Conservation (phyloP, 2,329 filamentous ascomycete species). For the Scedosporium minutisporum region DNA sequence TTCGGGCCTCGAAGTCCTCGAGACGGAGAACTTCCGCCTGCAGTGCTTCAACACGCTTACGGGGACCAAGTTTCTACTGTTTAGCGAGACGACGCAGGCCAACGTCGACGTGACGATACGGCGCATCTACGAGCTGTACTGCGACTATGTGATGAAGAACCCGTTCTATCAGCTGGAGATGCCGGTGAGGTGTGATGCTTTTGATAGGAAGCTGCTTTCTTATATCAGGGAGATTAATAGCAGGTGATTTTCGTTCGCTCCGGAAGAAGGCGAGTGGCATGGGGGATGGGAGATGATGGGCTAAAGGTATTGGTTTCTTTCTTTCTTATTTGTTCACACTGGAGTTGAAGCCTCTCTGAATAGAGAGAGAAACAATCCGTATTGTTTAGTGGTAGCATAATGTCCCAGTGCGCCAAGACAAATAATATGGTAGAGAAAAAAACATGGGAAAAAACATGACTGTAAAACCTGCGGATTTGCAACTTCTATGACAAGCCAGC, state of each 20-base stretch:
- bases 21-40: constrained; percentile 87
- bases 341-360: no score
- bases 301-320: background rate
- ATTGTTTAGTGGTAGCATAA: background rate
- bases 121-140: constrained; percentile 87
- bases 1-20: constrained; percentile 82
- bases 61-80: constrained; percentile 89
- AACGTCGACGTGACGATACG: constrained; percentile 78
- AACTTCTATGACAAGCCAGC: background rate
- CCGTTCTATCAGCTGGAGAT: constrained; percentile 98
- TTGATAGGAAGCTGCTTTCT: constrained; percentile 74
- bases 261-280: background rate
- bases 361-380: background rate
- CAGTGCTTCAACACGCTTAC: constrained; percentile 95
- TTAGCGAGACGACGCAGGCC: constrained; percentile 80
- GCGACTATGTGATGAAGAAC: constrained; percentile 99
- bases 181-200: constrained; percentile 90
- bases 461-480: background rate
- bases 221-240: constrained; percentile 69
- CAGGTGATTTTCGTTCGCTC: constrained; percentile 24
- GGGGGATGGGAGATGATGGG: background rate
- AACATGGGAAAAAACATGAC: constrained; percentile 1
- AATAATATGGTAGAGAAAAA: constrained; percentile 2
- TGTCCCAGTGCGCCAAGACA: constrained; percentile 2
- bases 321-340: no score